Base-by-base conservation (phyloP, 148 eudicot species). In the Fallopia convolvulus region DNA sequence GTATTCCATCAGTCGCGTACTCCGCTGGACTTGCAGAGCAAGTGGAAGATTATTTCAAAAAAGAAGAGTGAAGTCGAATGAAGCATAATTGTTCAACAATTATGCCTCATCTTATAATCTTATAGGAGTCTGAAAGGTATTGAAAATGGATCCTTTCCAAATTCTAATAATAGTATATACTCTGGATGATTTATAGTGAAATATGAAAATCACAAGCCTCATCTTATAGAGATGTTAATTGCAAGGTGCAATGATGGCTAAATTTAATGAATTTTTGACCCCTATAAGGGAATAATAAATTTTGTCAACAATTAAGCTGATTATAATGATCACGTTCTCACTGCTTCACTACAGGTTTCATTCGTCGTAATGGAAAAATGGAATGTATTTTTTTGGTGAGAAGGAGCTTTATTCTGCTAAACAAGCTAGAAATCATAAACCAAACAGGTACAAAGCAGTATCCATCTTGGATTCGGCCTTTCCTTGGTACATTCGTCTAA, bases 1-100 rank as follows among this genome's bases (percentile, higher is more conserved):
- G 83, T 87, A 21, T 92, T 92, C 79, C 86, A 90, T 40, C 79
- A 83, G 26, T 81, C 86, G 20, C 97, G 97, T 50, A 86, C 84
- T 20, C 89, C 97, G 21, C 79, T 15, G 36, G 91, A 92, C 81
- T 90, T 92, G 53, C 90, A 83, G 87, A 89, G 88, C 75, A 92
- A 92, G 74, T 92, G 97, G 97, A 90, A 79, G 84, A 76, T 50
- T 50, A 50, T 50, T 14, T 50, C 56, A 17, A 50, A n/a, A 50
- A 50, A 50, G 56, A 50, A 14, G n/a, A 50, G 6, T 17, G n/a
- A 50, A 50, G 56, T 17, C 56, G 15, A 50, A 14, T 50, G 56
- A 50, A 50, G 50, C 50, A 47, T 47, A 12, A 26, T 26, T 26
- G 30, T 1, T 26, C 30, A 26, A 26, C 30, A 26, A 26, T 26